These are phyloP conservation scores for Achaetomium macrosporum DNA, from an alignment of 2,329 filamentous ascomycete species.

Conservation along the genomic window DNA sequence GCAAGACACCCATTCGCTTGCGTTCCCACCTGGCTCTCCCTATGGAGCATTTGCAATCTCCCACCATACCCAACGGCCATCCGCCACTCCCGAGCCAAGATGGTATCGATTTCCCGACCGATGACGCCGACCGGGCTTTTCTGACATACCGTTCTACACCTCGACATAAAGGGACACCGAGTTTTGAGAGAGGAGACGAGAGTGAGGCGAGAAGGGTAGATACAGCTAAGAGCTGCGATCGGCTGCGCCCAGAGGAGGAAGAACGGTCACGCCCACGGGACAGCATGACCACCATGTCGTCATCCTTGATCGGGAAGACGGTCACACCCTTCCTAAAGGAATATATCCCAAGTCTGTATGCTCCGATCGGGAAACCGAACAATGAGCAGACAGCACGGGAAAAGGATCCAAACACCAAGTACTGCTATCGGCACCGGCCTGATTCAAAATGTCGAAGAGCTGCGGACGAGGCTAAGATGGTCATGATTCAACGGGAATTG, in stretches of 20 bases:
- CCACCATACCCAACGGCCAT: conserved; percentile 17
- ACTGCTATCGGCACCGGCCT: conserved; percentile 90
- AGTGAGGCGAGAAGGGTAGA: neutral
- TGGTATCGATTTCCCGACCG: conserved; percentile 20
- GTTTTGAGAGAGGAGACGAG: conserved; percentile 6
- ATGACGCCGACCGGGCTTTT: conserved; percentile 21
- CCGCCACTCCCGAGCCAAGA: conserved; percentile 19
- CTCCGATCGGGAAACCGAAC: conserved; percentile 61
- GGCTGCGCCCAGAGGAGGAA: conserved; percentile 44
- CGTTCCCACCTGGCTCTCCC: conserved; percentile 12
- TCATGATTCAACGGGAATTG: conserved; percentile 67
- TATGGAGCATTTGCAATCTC: conserved; percentile 22
- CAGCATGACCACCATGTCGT: conserved; percentile 49
- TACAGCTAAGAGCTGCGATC: conserved; percentile 40
- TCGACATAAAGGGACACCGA: conserved; percentile 17
- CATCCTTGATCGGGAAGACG: conserved; percentile 67
- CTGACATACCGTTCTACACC: conserved; percentile 15
- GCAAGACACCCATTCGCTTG: conserved; percentile 20
- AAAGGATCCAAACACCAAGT: conserved; percentile 71
- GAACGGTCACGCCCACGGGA: conserved; percentile 36
- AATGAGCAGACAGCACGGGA: conserved; percentile 37
- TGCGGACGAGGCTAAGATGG: conserved; percentile 94
- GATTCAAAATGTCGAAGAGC: conserved; percentile 90
- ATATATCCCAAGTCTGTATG: conserved; percentile 86
- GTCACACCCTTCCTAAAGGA: conserved; percentile 84